phyloP scores from a whole-genome alignment of 2,329 filamentous ascomycete genomes.

The Pseudomassariella vexata region DNA sequence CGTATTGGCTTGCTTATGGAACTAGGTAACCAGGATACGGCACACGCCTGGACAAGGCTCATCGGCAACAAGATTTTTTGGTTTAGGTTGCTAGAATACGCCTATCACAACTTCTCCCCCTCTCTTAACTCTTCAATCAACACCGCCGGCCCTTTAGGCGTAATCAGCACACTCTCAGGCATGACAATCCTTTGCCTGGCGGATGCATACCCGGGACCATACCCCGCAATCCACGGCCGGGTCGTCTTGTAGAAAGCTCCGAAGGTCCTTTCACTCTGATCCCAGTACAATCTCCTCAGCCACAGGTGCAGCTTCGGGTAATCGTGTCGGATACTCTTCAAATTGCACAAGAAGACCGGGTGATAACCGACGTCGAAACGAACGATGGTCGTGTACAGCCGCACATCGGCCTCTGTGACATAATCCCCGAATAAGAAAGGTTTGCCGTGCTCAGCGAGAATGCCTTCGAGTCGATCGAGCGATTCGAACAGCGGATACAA shows the following conservation, averaged over 20 bases:
- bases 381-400: slow-evolving; percentile 59
- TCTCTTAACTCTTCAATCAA: slow-evolving; percentile 18
- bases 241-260: slow-evolving; percentile 65
- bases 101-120: slow-evolving; percentile 12
- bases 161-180: slow-evolving; percentile 20
- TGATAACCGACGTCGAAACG: slow-evolving; percentile 67
- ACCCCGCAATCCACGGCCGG: slow-evolving; percentile 40
- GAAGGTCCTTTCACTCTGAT: slow-evolving; percentile 31
- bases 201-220: slow-evolving; percentile 22
- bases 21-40: not conserved
- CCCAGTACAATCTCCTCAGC: slow-evolving; percentile 68
- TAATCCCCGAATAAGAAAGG: slow-evolving; percentile 55
- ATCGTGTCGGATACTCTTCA: slow-evolving; percentile 57
- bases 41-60: no score
- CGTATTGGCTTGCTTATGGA: no score
- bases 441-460: slow-evolving; percentile 40
- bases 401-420: slow-evolving; percentile 65
- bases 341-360: slow-evolving; percentile 59
- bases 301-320: slow-evolving; percentile 64
- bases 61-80: no score
- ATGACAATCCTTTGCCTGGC: slow-evolving; percentile 19
- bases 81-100: not conserved
- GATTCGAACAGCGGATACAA: slow-evolving; percentile 55
- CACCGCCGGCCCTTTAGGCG: slow-evolving; percentile 21
- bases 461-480: slow-evolving; percentile 57